Base-by-base conservation (phyloP, 129 eudicot species). In the Lactuca sativa region DNA sequence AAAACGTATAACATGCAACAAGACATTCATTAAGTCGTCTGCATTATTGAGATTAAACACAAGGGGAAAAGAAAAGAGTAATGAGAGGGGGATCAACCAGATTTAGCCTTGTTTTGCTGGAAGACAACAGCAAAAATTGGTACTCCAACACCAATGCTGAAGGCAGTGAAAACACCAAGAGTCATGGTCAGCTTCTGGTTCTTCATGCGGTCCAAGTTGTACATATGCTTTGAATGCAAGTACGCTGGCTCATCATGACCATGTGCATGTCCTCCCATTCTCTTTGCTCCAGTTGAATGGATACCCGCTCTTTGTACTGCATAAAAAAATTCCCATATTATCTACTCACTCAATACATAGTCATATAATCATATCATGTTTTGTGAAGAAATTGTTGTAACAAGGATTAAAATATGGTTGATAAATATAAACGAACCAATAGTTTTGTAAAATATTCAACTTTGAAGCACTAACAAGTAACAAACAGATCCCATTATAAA, bases 151-250 rank as follows among this genome's bases (percentile, higher is more conserved):
- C 97, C 97, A 18, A 90, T 87, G 84, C 82, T 74, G 77, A 89
- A 79, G 58, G 88, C 90, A 9, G 90, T 57, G 34, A 86, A 70
- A 36, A 89, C 93, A 30, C 65, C 76, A 4, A 89, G 88, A 44
- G 83, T 63, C 86, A 90, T 76, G 58, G 70, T 90, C 48, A 86
- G 59, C 67, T 71, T 68, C 80, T 82, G 90, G 58, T 82, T 53
- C 63, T 80, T 82, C 93, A 90, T 90, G 81, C 78, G 74, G 82
- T 90, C 93, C 86, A 90, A 78, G 83, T 90, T 86, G 85, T 90
- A 86, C 96, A 90, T 90, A 86, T 86, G 96, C 74, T 89, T 89
- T 43, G 92, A 78, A 47, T 89, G 96, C 47, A 86, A 34, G 80
- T 89, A 83, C 36, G 56, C 83, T 14, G 86, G 86, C 69, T 86